These are phyloP conservation scores for Cladorrhinum sp. DNA, from an alignment of 2,329 filamentous ascomycete species.

Conservation along the genomic window DNA sequence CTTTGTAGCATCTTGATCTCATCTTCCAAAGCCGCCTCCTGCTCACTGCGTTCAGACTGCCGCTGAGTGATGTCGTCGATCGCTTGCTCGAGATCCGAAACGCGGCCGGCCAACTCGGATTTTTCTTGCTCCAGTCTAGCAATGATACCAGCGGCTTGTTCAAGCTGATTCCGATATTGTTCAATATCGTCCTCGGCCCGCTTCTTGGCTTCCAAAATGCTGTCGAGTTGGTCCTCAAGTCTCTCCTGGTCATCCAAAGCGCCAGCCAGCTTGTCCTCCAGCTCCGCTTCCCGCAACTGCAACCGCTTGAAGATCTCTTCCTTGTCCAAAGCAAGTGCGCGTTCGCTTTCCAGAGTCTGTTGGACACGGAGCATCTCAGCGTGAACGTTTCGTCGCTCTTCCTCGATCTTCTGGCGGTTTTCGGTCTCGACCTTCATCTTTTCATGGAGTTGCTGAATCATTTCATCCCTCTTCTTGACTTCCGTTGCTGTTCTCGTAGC, in stretches of 20 bases:
- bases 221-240: constrained; percentile 89
- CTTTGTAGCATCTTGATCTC: constrained; percentile 91
- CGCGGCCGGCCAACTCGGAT: constrained; percentile 63
- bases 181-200: constrained; percentile 82
- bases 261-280: constrained; percentile 88
- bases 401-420: constrained; percentile 77
- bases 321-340: constrained; percentile 93
- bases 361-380: constrained; percentile 85
- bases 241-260: constrained; percentile 92
- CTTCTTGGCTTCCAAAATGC: constrained; percentile 83
- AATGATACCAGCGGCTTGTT: constrained; percentile 88
- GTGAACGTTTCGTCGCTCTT: constrained; percentile 84
- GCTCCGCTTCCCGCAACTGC: constrained; percentile 83
- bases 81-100: constrained; percentile 66
- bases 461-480: constrained; percentile 91
- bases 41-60: constrained; percentile 69
- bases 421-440: constrained; percentile 75
- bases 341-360: constrained; percentile 91
- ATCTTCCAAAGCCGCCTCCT: constrained; percentile 73
- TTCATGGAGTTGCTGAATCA: constrained; percentile 81
- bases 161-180: constrained; percentile 73
- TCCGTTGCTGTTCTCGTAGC: constrained; percentile 88
- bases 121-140: constrained; percentile 84
- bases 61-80: constrained; percentile 67
- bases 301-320: constrained; percentile 99